Evolutionary conservation across 176 grass and related monocot species (phyloP).

Genomic region (Oryza rufipogon): DNA sequence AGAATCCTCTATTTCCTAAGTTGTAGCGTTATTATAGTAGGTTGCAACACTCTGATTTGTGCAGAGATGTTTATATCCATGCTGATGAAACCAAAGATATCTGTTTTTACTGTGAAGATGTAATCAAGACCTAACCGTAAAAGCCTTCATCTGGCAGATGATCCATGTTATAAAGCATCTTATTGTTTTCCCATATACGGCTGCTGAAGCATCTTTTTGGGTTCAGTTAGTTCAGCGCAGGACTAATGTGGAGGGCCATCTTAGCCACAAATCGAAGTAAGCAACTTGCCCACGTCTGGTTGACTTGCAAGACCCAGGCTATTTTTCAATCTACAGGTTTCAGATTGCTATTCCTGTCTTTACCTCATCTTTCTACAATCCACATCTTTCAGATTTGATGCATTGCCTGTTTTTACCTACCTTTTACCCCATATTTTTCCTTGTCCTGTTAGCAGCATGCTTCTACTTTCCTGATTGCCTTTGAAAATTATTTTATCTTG

Average conservation of each 20-base stretch:
- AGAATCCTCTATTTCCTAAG: background rate
- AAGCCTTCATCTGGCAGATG: background rate
- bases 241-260: background rate
- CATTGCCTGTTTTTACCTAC: background rate
- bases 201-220: constrained; percentile 24
- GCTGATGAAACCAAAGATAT: background rate
- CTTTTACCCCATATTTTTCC: background rate
- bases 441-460: background rate
- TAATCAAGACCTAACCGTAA: background rate
- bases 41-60: background rate
- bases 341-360: background rate
- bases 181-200: too few species aligned
- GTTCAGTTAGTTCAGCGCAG: constrained; percentile 27
- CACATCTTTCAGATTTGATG: background rate
- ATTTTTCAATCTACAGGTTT: constrained; percentile 1
- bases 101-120: background rate
- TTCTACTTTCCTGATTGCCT: background rate
- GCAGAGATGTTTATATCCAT: background rate
- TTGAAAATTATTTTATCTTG: constrained; percentile 13
- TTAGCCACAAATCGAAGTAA: constrained; percentile 29
- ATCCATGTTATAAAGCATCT: too few species aligned
- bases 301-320: constrained; percentile 25
- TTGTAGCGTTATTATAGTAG: background rate
- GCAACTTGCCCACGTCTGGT: constrained; percentile 22
- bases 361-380: background rate